Conservation (phyloP, 192 early-diverging fungal species). For the Entomortierella beljakovae region DNA sequence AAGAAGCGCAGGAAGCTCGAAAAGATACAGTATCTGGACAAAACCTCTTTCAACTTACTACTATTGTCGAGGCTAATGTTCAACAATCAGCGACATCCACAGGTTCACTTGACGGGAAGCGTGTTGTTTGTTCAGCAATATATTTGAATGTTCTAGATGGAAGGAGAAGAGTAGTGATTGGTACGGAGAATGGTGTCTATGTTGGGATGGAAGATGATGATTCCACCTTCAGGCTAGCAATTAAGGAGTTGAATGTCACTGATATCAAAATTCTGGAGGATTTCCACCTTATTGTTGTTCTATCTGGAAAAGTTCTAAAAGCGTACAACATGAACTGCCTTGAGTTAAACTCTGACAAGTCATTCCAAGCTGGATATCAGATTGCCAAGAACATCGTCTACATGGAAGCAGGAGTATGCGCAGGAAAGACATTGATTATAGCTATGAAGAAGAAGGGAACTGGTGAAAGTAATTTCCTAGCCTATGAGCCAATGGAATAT, state of each 20-base stretch:
- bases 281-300: conserved; percentile 78
- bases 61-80: conserved; percentile 18
- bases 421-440: conserved; percentile 34
- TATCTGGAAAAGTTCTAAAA: conserved; percentile 61
- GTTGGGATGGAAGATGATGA: conserved; percentile 65
- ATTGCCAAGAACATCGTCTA: conserved; percentile 38
- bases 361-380: conserved; percentile 17
- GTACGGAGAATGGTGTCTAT: conserved; percentile 87
- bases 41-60: conserved; percentile 16
- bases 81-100: conserved; percentile 2
- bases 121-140: conserved; percentile 21
- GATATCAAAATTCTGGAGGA: conserved; percentile 88
- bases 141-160: conserved; percentile 60
- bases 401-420: conserved; percentile 53
- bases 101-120: conserved; percentile 27
- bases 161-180: conserved; percentile 75
- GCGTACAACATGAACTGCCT: conserved; percentile 36
- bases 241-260: conserved; percentile 69
- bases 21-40: conserved; percentile 1
- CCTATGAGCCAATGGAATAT: conserved; percentile 23
- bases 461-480: conserved; percentile 17
- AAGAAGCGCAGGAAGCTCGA: conserved; percentile 7
- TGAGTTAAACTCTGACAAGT: conserved; percentile 34
- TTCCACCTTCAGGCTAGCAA: conserved; percentile 21
- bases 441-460: conserved; percentile 29